phyloP scores from a whole-genome alignment of 2,329 filamentous ascomycete genomes.

The Phaeoacremonium minimum region DNA sequence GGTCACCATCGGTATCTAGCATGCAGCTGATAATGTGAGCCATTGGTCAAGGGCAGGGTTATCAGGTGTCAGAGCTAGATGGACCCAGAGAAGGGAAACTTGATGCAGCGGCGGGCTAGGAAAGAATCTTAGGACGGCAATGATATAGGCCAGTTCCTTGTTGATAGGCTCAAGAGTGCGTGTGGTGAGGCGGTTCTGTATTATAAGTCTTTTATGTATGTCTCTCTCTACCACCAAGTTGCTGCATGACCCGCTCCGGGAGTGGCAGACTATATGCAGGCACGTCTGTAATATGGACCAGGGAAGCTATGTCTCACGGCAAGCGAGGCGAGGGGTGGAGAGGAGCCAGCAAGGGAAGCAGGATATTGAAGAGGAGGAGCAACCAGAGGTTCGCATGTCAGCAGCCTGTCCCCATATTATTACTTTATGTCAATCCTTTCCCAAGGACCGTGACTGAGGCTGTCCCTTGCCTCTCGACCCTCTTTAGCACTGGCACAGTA shows the following conservation, averaged over 20 bases:
- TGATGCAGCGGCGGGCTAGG: conserved; percentile 8
- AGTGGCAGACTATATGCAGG: neutral
- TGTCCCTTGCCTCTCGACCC: no score
- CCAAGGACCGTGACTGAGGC: no score
- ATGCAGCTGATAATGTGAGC: conserved; percentile 60
- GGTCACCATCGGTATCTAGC: conserved; percentile 39
- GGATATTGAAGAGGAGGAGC: neutral
- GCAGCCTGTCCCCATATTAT: no score
- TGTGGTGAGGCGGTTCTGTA: no score
- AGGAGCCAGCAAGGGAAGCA: no score
- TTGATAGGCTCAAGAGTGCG: no score
- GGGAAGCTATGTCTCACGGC: neutral
- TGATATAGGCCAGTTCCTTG: neutral
- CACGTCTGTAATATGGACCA: neutral
- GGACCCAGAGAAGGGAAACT: neutral
- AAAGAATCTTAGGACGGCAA: neutral
- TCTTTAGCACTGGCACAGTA: no score
- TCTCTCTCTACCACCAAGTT: no score
- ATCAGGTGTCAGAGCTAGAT: neutral
- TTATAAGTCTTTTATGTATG: no score
- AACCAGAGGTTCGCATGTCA: no score
- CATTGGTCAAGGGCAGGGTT: conserved; percentile 35
- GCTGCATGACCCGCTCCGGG: no score
- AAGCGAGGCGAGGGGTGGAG: neutral
- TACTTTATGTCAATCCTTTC: no score